Evolutionary conservation across 768 basidiomycete species (phyloP).

Genomic region (Termitomyces bulborhizus): DNA sequence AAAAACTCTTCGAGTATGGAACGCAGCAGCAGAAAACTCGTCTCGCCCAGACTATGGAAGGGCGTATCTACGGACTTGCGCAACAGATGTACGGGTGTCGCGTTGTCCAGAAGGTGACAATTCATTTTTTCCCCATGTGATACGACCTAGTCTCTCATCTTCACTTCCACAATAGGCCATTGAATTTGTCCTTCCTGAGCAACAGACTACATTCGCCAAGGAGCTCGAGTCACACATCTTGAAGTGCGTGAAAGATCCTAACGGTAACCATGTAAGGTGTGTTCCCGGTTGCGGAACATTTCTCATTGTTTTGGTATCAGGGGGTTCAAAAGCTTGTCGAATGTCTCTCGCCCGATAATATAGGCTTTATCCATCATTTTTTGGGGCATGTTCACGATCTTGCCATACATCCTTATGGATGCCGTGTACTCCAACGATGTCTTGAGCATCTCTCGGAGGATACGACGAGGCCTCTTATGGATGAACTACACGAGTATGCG

Average conservation of each 20-base stretch:
- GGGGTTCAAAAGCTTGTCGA: constrained; percentile 88
- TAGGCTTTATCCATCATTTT: constrained; percentile 72
- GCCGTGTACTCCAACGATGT: constrained; percentile 90
- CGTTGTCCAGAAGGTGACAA: constrained; percentile 81
- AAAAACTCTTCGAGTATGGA: constrained; percentile 90
- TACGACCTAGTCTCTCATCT: constrained; percentile 2
- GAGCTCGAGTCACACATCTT: constrained; percentile 80
- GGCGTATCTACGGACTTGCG: constrained; percentile 69
- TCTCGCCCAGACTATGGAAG: constrained; percentile 70
- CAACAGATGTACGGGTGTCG: constrained; percentile 96
- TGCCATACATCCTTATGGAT: constrained; percentile 87
- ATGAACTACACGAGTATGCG: constrained; percentile 67
- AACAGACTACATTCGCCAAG: constrained; percentile 68
- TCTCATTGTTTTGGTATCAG: constrained; percentile 26
- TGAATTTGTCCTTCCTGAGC: constrained; percentile 72
- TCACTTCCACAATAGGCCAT: constrained; percentile 56
- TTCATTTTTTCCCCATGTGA: not conserved
- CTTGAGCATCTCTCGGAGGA: constrained; percentile 76
- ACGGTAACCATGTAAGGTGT: constrained; percentile 89
- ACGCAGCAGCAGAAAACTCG: constrained; percentile 65
- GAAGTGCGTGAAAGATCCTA: constrained; percentile 82
- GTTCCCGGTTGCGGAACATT: not conserved
- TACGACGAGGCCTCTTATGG: constrained; percentile 64
- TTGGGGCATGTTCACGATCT: constrained; percentile 74
- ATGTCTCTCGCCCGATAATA: constrained; percentile 67